A percentile compares a stretch with the other conserved stretches of the same genome.
Evolutionary conservation across 208 protist species (phyloP).

Genomic region (Trichomonas vaginalis): DNA sequence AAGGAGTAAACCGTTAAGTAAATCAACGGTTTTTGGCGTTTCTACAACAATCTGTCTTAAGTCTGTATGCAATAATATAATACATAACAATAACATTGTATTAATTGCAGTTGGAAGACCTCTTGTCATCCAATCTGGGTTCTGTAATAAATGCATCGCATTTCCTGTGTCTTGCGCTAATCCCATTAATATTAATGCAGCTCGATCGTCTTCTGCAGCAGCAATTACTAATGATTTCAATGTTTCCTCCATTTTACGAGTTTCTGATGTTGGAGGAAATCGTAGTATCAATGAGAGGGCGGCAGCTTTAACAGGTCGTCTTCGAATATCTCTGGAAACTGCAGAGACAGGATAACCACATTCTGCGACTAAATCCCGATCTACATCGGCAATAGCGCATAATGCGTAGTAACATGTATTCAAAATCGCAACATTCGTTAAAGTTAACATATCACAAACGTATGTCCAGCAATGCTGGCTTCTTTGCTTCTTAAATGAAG

Average conservation of each 20-base stretch:
- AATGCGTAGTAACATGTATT: not conserved
- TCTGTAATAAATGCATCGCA: not conserved
- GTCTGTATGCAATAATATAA: not conserved
- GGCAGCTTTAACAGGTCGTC: not conserved
- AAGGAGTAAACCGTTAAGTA: not conserved
- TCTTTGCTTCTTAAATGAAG: not conserved
- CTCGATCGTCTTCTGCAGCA: not conserved
- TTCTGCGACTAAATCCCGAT: not conserved
- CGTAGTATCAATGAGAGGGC: not conserved
- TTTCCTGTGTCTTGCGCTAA: not conserved
- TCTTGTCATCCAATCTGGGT: not conserved
- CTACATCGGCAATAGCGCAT: not conserved
- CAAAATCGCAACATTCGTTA: not conserved
- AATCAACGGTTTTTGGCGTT: not conserved
- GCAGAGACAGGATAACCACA: not conserved
- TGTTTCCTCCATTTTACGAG: not conserved
- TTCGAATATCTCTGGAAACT: not conserved
- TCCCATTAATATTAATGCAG: not conserved
- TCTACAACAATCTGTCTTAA: not conserved
- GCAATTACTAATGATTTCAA: not conserved
- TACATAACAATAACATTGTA: not conserved
- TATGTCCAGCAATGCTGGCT: not conserved
- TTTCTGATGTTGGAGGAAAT: not conserved
- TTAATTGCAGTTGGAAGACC: not conserved
- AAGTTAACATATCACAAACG: not conserved